A percentile compares a stretch with the other conserved stretches of the same genome.
phyloP scores from a whole-genome alignment of 805 yeast species.

The Kuraishia floccosa region DNA sequence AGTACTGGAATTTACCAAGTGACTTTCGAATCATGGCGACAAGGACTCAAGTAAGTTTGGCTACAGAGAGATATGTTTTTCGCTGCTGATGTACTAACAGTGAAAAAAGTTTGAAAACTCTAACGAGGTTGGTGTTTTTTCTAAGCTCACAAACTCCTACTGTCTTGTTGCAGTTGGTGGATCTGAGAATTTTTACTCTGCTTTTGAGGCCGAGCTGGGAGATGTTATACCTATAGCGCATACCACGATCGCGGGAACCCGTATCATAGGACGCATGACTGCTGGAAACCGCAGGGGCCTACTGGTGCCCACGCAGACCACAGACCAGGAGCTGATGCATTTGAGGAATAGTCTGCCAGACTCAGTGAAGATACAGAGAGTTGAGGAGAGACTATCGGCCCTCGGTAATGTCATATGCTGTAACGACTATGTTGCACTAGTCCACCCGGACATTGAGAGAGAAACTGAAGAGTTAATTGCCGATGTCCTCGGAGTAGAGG shows the following conservation, averaged over 20 bases:
- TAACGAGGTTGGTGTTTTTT: slow-evolving; percentile 87
- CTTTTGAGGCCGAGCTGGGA: slow-evolving; percentile 95
- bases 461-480: slow-evolving; percentile 98
- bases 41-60: slow-evolving; percentile 42
- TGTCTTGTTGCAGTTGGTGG: slow-evolving; percentile 97
- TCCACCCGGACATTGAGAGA: slow-evolving; percentile 98
- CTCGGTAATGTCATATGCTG: slow-evolving; percentile 97
- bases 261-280: slow-evolving; percentile 96
- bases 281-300: slow-evolving; percentile 98
- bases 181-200: slow-evolving; percentile 73
- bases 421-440: slow-evolving; percentile 97
- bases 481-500: slow-evolving; percentile 97
- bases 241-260: slow-evolving; percentile 96
- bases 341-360: slow-evolving; percentile 95
- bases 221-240: slow-evolving; percentile 95
- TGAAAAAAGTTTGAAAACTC: slow-evolving; percentile 56
- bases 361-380: slow-evolving; percentile 89
- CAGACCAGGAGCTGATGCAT: slow-evolving; percentile 97
- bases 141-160: slow-evolving; percentile 93
- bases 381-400: slow-evolving; percentile 95
- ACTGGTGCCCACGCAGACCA: slow-evolving; percentile 93
- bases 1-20: too few species aligned
- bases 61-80: neutral
- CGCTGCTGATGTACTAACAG: neutral
- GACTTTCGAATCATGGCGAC: too few species aligned